phyloP scores from a whole-genome alignment of 257 asterid genomes.

The Pogostemon cablin region DNA sequence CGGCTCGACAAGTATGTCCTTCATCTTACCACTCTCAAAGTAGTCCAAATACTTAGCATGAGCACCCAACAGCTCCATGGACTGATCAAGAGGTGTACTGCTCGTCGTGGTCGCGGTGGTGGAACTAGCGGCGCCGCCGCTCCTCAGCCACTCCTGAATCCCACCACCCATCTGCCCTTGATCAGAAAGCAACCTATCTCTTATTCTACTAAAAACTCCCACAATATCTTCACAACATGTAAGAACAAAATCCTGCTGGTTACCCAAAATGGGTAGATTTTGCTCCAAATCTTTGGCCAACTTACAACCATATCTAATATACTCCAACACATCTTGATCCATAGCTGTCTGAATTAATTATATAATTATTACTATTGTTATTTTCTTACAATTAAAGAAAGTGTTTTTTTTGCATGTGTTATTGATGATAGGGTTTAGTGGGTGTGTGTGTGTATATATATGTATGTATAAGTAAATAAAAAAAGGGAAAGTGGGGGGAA shows the following conservation, averaged over 20 bases:
- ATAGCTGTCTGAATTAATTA: conserved; percentile 28
- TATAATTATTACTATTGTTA: background rate
- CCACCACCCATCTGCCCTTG: conserved; percentile 36
- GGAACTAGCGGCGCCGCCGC: conserved; percentile 17
- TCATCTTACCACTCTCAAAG: conserved; percentile 12
- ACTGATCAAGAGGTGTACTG: background rate
- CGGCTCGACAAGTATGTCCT: conserved; percentile 12
- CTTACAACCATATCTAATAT: conserved; percentile 53
- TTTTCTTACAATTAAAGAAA: background rate
- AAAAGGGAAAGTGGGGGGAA: background rate
- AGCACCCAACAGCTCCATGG: conserved; percentile 43
- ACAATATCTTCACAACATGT: conserved; percentile 59
- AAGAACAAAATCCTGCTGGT: conserved; percentile 46
- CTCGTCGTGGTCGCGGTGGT: background rate
- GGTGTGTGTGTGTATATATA: conserved; percentile 13
- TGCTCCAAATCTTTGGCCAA: conserved; percentile 61
- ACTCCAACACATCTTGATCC: conserved; percentile 50
- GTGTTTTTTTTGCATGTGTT: background rate
- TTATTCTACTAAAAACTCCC: conserved; percentile 46
- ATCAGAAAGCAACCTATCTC: conserved; percentile 38
- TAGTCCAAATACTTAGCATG: conserved; percentile 22
- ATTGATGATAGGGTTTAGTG: conserved; percentile 13
- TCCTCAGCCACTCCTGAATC: conserved; percentile 52
- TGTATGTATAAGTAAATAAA: background rate
- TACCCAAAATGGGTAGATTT: conserved; percentile 41